phyloP scores from a whole-genome alignment of 257 asterid species.

The Fraxinus quadrangulata region DNA sequence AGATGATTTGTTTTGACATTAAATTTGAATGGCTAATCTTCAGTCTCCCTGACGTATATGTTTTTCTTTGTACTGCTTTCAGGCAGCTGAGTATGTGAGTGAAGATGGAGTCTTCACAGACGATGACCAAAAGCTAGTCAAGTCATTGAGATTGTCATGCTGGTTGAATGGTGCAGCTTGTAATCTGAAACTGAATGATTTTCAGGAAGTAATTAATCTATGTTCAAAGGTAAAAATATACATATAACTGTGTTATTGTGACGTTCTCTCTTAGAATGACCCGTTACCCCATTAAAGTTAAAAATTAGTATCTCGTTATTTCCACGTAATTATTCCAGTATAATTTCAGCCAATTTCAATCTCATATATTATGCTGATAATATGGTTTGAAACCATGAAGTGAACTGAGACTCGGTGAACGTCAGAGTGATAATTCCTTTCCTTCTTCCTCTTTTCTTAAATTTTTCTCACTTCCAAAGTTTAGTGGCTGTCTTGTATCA shows the following conservation, averaged over 20 bases:
- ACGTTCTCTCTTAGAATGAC: background rate
- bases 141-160: conserved; percentile 53
- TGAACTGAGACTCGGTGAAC: background rate
- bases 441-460: background rate
- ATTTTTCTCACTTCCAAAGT: background rate
- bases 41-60: background rate
- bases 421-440: background rate
- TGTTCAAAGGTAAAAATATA: conserved; percentile 56
- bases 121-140: conserved; percentile 45
- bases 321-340: background rate
- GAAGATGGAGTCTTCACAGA: conserved; percentile 44
- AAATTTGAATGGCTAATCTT: conserved; percentile 3
- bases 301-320: conserved; percentile 1
- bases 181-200: conserved; percentile 54
- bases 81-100: conserved; percentile 59
- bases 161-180: conserved; percentile 79
- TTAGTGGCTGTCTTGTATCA: conserved; percentile 18
- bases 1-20: conserved; percentile 2
- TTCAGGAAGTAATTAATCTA: conserved; percentile 45
- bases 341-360: background rate
- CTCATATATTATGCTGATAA: background rate
- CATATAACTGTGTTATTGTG: background rate
- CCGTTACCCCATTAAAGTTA: background rate
- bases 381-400: background rate
- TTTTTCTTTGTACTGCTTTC: conserved; percentile 16